phyloP scores from a whole-genome alignment of 768 basidiomycete species.

The Amanita rubescens region DNA sequence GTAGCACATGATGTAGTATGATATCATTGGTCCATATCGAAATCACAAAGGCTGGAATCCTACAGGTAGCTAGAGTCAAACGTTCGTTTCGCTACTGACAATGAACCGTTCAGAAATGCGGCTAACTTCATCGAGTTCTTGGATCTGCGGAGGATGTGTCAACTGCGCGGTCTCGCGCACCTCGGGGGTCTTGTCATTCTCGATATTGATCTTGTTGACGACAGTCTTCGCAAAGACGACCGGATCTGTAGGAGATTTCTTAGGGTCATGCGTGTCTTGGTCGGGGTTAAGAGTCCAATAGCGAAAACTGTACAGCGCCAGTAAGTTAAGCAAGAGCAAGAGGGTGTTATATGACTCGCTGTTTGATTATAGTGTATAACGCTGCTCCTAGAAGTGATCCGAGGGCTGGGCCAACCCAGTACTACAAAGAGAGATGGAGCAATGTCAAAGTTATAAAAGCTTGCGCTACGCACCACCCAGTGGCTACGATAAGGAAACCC shows the following conservation, averaged over 20 bases:
- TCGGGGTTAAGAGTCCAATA: conserved; percentile 47
- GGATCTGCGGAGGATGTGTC: background rate
- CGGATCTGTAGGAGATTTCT: conserved; percentile 35
- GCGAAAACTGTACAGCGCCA: conserved; percentile 27
- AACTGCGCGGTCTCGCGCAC: background rate
- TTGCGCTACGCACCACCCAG: conserved; percentile 47
- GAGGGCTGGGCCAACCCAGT: conserved; percentile 66
- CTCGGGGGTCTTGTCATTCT: background rate
- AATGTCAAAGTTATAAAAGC: background rate
- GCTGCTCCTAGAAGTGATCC: conserved; percentile 53
- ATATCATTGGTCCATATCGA: background rate
- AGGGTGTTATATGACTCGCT: conserved; percentile 18
- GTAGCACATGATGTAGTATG: background rate
- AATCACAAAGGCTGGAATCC: background rate
- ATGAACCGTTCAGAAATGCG: background rate
- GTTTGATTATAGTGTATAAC: conserved; percentile 53
- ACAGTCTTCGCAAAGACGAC: conserved; percentile 15
- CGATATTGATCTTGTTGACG: conserved; percentile 4
- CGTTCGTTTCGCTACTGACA: background rate
- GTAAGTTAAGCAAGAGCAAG: background rate
- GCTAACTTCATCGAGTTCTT: background rate
- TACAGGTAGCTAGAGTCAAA: background rate
- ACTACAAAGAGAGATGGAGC: conserved; percentile 27
- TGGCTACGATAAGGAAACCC: conserved; percentile 46
- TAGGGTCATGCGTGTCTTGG: conserved; percentile 32